Evolutionary conservation across 805 yeast species (phyloP).

Genomic region (Pichia pseudocactophila): DNA sequence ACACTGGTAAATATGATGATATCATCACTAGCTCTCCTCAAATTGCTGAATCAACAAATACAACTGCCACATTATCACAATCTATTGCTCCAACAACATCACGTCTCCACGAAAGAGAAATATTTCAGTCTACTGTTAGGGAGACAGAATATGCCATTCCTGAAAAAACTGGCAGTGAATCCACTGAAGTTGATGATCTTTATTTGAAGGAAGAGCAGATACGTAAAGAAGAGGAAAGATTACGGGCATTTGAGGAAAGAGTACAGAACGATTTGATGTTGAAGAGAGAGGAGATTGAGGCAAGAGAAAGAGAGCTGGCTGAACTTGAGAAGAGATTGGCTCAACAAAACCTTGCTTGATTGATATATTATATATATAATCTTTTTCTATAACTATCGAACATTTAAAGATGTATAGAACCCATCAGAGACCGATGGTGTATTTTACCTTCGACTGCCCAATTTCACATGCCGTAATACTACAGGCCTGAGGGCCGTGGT

Average conservation of each 20-base stretch:
- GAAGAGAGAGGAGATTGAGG: conserved; percentile 75
- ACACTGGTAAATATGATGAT: conserved; percentile 1
- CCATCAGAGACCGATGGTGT: no score
- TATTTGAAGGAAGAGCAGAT: conserved; percentile 74
- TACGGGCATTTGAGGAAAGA: conserved; percentile 77
- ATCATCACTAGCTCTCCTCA: conserved; percentile 1
- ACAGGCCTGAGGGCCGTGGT: background rate
- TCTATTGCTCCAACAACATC: background rate
- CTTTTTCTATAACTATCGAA: background rate
- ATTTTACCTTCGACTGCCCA: no score
- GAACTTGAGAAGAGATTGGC: conserved; percentile 51
- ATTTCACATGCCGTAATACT: background rate
- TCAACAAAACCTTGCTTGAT: conserved; percentile 13
- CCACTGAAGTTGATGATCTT: conserved; percentile 5
- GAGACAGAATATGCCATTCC: background rate
- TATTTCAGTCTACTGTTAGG: conserved; percentile 8
- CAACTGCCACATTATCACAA: background rate
- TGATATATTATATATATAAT: no score
- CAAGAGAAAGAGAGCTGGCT: conserved; percentile 75
- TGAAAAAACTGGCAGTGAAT: background rate
- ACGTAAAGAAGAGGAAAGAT: conserved; percentile 79
- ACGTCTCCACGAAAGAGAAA: background rate
- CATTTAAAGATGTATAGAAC: no score
- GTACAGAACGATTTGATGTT: conserved; percentile 78
- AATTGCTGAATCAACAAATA: no score